A percentile compares a stretch with the other conserved stretches of the same genome.
Evolutionary conservation across 768 basidiomycete species (phyloP).

Genomic region (Tricholoma furcatifolium): DNA sequence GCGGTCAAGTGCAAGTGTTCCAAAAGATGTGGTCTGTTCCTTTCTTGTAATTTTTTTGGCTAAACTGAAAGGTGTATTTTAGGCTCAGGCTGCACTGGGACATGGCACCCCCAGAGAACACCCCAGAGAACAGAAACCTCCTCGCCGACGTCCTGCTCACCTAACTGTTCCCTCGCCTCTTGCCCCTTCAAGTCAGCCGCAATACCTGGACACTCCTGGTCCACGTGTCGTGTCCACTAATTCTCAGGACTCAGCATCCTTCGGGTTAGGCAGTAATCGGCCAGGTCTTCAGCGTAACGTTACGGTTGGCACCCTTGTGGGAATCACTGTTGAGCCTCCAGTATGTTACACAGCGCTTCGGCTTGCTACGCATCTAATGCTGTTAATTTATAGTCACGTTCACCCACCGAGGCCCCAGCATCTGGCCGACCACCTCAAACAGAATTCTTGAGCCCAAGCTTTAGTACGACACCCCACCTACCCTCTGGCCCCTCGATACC

Average conservation of each 20-base stretch:
- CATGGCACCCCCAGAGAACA: background rate
- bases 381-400: constrained; percentile 14
- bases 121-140: constrained; percentile 1
- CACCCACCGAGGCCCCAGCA: constrained; percentile 16
- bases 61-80: background rate
- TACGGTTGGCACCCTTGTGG: constrained; percentile 14
- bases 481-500: constrained; percentile 7
- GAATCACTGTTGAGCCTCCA: constrained; percentile 20
- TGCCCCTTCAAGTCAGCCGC: background rate
- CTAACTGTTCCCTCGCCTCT: constrained; percentile 21
- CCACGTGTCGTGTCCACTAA: constrained; percentile 1
- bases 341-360: constrained; percentile 7
- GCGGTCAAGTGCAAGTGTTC: constrained; percentile 11
- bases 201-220: background rate
- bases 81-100: background rate
- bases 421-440: constrained; percentile 8
- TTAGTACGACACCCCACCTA: constrained; percentile 1
- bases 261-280: background rate
- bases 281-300: constrained; percentile 1
- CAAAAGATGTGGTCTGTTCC: constrained; percentile 11
- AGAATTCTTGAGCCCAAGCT: constrained; percentile 15
- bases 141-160: constrained; percentile 16
- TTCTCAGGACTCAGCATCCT: background rate
- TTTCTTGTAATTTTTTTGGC: background rate
- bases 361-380: background rate